Conservation (phyloP, 208 protist genomes). For the Naegleria gruberi region DNA sequence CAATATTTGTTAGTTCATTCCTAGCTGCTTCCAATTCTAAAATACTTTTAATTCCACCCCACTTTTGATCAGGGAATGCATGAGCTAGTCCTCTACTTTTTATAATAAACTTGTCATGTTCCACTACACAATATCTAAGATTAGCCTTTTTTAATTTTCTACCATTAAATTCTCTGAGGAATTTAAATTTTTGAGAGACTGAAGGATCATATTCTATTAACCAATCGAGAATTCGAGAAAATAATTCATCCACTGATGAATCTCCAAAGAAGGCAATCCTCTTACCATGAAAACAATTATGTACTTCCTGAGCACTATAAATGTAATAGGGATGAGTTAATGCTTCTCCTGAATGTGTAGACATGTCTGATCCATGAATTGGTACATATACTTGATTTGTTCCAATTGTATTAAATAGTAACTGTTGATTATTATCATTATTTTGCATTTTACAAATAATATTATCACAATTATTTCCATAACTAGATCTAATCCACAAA, state of each 20-base stretch:
- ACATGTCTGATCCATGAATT: neutral
- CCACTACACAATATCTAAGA: neutral
- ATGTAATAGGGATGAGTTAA: neutral
- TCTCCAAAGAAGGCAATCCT: neutral
- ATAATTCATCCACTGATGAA: neutral
- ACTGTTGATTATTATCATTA: neutral
- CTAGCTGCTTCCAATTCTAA: neutral
- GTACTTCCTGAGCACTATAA: neutral
- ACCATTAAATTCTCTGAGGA: neutral
- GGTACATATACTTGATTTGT: neutral
- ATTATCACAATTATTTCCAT: neutral
- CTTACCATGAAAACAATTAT: neutral
- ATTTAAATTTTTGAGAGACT: neutral
- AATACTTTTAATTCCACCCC: neutral
- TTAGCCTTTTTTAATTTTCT: neutral
- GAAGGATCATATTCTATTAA: neutral
- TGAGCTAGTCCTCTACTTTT: neutral
- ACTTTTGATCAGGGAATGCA: neutral
- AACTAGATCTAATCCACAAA: neutral
- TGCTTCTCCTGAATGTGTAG: neutral
- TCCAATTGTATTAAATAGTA: neutral
- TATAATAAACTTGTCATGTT: neutral
- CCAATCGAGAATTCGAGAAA: neutral
- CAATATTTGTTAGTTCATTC: neutral
- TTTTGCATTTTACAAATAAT: neutral